Base-by-base conservation (phyloP, 208 protist genomes). In the Vickermania ingenoplastis region DNA sequence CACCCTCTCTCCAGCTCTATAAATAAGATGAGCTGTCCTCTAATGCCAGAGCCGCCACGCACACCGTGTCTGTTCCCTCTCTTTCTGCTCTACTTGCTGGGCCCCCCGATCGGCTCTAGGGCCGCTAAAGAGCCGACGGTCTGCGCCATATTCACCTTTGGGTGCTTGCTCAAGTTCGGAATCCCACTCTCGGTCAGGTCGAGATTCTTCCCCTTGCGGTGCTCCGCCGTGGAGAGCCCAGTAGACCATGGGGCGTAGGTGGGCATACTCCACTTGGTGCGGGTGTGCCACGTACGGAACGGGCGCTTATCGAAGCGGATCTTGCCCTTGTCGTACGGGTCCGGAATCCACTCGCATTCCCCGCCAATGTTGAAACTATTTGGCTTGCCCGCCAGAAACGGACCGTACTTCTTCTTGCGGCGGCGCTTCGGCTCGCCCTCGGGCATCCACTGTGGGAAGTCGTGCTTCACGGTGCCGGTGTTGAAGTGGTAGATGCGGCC, bases 231-330 rank as follows among this genome's bases (percentile, higher is more conserved):
- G 45, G 72, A 63, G 59, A 86, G 63, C 17, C 89, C 89, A 1
- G 85, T 82, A 24, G 74, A 74, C 86, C 89, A 95, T 50, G 89
- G 83, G 26, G 89, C 86, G 63, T 79, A 54, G 31, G 73, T 78
- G 31, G 89, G 89, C 89, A 92, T 92, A 27, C 80, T 89, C 75
- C 77, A 89, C 70, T 95, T 95, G 51, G 84, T 89, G 41, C 75
- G 65, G 11, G 89, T 95, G 70, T 95, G 83, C 83, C 85, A 95
- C 30, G 85, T 95, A 26, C 81, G 75, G 74, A 95, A 91, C 11
- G 85, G 89, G 26, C 79, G 68, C 21, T 65, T 53, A 2, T 75
- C 53, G 57, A 71, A 75, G 63, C 81, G 80, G 41, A 95, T 73
- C 24, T 59, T 41, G 7, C 59, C 73, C 59, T 86, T 77, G 60